phyloP scores from a whole-genome alignment of 1,284 basidiomycete species.

The Moniliophthora roreri region DNA sequence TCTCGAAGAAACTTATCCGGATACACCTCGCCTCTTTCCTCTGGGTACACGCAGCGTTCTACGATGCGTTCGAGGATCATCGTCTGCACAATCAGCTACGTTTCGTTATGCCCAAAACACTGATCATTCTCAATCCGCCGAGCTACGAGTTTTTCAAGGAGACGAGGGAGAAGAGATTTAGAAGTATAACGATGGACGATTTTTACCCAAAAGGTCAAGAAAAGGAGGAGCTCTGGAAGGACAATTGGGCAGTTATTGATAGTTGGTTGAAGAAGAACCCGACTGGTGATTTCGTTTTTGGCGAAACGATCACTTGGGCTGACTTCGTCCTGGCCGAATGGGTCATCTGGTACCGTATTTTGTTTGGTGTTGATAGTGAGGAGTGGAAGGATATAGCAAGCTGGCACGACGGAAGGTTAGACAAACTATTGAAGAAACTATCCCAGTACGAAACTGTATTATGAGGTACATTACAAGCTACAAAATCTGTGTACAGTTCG shows the following conservation, averaged over 20 bases:
- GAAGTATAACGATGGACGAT: conserved; percentile 29
- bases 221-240: conserved; percentile 24
- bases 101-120: background rate
- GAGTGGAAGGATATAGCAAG: conserved; percentile 10
- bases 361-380: conserved; percentile 5
- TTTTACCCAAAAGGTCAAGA: conserved; percentile 28
- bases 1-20: conserved; percentile 36
- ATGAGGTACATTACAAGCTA: too few species aligned
- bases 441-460: too few species aligned
- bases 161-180: too few species aligned
- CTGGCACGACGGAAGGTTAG: conserved; percentile 8
- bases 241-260: conserved; percentile 22
- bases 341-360: conserved; percentile 3
- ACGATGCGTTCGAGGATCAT: conserved; percentile 15
- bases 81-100: background rate
- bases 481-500: too few species aligned
- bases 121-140: background rate
- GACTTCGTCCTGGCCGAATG: conserved; percentile 6
- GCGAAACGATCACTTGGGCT: conserved; percentile 9
- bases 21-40: conserved; percentile 26
- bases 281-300: conserved; percentile 17
- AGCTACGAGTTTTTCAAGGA: background rate
- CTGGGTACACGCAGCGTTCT: conserved; percentile 24
- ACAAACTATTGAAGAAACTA: background rate
- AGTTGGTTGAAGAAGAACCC: conserved; percentile 25